A percentile compares a stretch with the other conserved stretches of the same genome.
Conservation (phyloP, 257 asterid species). For the Solanum gracilifrons region DNA sequence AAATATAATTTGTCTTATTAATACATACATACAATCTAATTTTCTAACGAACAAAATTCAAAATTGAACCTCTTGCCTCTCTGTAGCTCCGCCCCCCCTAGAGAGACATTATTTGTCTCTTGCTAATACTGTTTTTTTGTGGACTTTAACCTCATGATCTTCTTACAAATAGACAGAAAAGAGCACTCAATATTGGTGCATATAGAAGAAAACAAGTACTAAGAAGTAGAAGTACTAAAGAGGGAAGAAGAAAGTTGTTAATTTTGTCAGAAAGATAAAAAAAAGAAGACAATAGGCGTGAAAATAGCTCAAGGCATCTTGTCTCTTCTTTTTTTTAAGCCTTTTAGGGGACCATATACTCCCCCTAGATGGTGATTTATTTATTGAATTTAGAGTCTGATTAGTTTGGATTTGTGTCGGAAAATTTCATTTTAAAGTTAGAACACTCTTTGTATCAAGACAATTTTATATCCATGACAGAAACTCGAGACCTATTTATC, state of each 20-base stretch:
- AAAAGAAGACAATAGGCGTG: neutral
- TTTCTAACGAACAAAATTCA: neutral
- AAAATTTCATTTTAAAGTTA: neutral
- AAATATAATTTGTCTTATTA: too few relatives aligned
- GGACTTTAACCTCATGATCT: neutral
- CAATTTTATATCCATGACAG: accelerated
- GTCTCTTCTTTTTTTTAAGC: neutral
- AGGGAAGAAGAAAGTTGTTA: neutral
- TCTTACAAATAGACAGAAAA: neutral
- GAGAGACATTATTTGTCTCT: neutral
- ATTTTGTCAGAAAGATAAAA: neutral
- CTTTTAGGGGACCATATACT: neutral
- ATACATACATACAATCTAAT: too few relatives aligned
- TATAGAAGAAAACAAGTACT: neutral
- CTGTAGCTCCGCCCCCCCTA: neutral
- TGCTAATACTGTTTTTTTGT: neutral
- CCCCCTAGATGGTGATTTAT: neutral
- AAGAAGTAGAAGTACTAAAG: neutral
- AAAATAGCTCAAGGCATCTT: neutral
- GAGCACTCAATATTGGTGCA: neutral
- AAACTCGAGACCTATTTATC: neutral
- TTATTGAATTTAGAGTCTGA: neutral
- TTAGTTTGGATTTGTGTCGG: neutral
- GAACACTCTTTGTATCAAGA: accelerated
- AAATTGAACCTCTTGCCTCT: neutral